Evolutionary conservation across 192 early-diverging fungal genomes (phyloP), one percentile per base, ranked within the genome.

Genomic region (Coemansia sp.): DNA sequence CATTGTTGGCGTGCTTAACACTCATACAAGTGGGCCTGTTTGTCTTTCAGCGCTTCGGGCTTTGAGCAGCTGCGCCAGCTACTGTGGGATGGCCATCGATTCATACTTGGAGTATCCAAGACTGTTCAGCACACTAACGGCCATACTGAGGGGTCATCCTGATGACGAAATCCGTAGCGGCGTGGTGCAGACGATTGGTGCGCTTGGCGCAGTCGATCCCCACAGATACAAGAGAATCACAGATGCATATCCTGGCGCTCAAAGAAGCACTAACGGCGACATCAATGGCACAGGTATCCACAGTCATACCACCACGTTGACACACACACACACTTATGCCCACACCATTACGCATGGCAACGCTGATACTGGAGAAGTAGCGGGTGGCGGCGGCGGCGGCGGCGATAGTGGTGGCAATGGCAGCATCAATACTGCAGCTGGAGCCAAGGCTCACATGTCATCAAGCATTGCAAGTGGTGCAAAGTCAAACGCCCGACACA

Each of bases 181-280:
- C 74, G 92, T 91, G 3, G 88, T 97, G 38, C 95, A 95, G 58
- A 84, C 95, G 14, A 88, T 98, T 62, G 97, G 97, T 60, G 95
- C 94, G 20, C 84, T 98, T 4, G 97, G 97, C 25, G 97, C 97
- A 14, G 79, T 98, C 12, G 97, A 98, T 86, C 95, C 97, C 19
- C 94, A 96, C 79, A 85, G 72, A 63, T 87, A 88, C 73, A 68
- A 60, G 32, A 43, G 57, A n/a, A 40, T 57, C 14, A 22, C 63
- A 14, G 57, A 59, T 8, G 40, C 57, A 16, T 8, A 38, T 16
- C 37, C 57, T 41, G 38, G 39, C 7, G 37, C 57, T 9, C 39
- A 59, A 17, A 41, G 57, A 38, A 51, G 51, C 45, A 32, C 7
- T 37, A 53, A 9, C 41, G 42, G 48, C 10, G 49, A 5, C n/a